Evolutionary conservation across 2,329 filamentous ascomycete genomes (phyloP), one percentile per base, ranked within the genome.

Genomic region (Pseudohalonectria lignicola): DNA sequence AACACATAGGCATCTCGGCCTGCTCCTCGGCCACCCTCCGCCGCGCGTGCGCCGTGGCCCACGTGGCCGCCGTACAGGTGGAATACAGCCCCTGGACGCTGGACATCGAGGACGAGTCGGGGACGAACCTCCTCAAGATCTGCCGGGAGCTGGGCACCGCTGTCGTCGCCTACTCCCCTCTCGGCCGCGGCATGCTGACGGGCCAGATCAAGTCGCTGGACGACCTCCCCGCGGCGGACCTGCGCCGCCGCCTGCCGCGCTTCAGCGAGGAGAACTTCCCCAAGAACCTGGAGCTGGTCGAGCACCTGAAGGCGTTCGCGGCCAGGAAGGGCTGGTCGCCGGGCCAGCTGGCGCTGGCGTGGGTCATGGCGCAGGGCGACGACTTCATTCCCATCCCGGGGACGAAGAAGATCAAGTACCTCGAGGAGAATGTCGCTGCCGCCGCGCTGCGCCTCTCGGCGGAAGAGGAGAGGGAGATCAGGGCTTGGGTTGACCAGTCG

Each of bases 331-430:
- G 60, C 2, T 61, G 58, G 40, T 71, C 69, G 1, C 46, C 62
- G 3, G 57, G 61, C 2, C 73, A 79, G 54, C 57, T 79, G 11
- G 67, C 67, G 2, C 51, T 80, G 8, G 70, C 67, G 1, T 80
- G 74, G 74, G 56, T 76, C 21, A 50, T 64, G 29, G 52, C 55
- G 18, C 66, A 71, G 43, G 69, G 67, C 2, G 53, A 59, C 8
- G 55, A 63, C 37, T 54, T 61, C 16, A 44, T 61, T n/a, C 52
- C 55, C 10, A 64, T 66, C 26, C 61, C 57, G 3, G 56, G 55
- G 2, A 72, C 67, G 0, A 69, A 63, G 51, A 65, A 52, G 39
- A 52, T 65, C 28, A 58, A 60, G 45, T 67, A 64, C 40, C 48
- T 73, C 20, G 61, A 69, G 40, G 60, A 70, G 39, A 72, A 72